Conservation (phyloP, 2,329 filamentous ascomycete genomes). For the Pyricularia grisea region DNA sequence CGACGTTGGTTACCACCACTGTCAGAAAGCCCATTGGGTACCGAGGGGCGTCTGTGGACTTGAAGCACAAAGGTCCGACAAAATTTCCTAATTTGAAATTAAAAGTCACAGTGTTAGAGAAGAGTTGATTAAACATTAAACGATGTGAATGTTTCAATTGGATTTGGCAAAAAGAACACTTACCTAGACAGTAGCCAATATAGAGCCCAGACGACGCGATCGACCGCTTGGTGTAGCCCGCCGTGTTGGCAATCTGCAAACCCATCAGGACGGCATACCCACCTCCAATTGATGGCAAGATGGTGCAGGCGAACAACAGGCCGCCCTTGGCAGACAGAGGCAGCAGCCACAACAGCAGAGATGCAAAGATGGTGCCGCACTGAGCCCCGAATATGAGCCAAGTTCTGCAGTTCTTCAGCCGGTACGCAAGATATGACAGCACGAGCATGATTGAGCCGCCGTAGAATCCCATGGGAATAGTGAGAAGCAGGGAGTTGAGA, state of each 20-base stretch:
- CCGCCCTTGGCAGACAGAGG: constrained; percentile 29
- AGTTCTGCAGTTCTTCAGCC: constrained; percentile 8
- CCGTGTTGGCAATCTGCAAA: constrained; percentile 35
- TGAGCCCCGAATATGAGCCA: constrained; percentile 27
- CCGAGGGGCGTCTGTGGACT: constrained; percentile 22
- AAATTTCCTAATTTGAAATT: constrained; percentile 14
- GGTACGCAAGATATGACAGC: constrained; percentile 26
- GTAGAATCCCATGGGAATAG: constrained; percentile 29
- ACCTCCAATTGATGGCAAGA: constrained; percentile 32
- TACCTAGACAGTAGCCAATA: constrained; percentile 40
- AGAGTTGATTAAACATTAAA: neutral
- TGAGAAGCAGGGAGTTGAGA: constrained; percentile 30
- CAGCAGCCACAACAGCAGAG: constrained; percentile 32
- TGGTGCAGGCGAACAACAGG: constrained; percentile 37
- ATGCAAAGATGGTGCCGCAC: constrained; percentile 28
- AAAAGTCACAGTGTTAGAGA: neutral
- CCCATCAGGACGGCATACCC: constrained; percentile 39
- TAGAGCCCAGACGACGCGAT: constrained; percentile 38
- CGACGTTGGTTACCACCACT: constrained; percentile 21
- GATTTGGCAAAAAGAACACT: neutral
- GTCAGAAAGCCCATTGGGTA: constrained; percentile 29
- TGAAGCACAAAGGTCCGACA: constrained; percentile 25
- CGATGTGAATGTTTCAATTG: neutral
- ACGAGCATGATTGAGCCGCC: constrained; percentile 27
- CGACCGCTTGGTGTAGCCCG: constrained; percentile 40